These are phyloP conservation scores for Ceratobasidium sp. DNA, from an alignment of 1,284 basidiomycete species.

Conservation along the genomic window DNA sequence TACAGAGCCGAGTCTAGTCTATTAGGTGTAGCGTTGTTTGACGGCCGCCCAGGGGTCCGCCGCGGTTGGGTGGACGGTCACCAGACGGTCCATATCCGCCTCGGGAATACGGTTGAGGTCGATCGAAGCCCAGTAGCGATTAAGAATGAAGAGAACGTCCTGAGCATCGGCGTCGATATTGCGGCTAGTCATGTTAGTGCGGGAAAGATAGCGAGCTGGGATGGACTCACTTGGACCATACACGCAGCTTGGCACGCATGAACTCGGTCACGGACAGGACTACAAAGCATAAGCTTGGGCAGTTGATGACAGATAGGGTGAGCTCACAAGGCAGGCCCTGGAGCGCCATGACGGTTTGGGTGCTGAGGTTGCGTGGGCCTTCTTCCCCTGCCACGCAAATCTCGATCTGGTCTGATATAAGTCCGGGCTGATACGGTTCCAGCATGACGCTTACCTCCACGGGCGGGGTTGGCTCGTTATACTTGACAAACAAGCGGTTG, in stretches of 20 bases:
- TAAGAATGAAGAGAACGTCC: slow-evolving; percentile 73
- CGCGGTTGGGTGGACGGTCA: slow-evolving; percentile 60
- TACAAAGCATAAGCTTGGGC: slow-evolving; percentile 1
- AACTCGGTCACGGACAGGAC: slow-evolving; percentile 45
- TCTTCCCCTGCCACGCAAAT: slow-evolving; percentile 81
- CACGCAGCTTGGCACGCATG: slow-evolving; percentile 48
- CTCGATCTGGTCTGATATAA: slow-evolving; percentile 68
- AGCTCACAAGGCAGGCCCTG: slow-evolving; percentile 32
- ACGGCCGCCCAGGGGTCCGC: slow-evolving; percentile 25
- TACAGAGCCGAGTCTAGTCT: slow-evolving; percentile 29
- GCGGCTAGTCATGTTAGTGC: slow-evolving; percentile 19
- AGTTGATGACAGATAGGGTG: background rate
- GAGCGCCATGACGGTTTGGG: slow-evolving; percentile 39
- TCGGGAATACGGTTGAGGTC: slow-evolving; percentile 84
- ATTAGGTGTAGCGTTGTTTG: slow-evolving; percentile 33
- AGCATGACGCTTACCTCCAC: slow-evolving; percentile 47
- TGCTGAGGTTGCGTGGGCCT: slow-evolving; percentile 76
- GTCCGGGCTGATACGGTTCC: background rate
- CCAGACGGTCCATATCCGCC: slow-evolving; percentile 79
- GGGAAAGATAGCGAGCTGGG: slow-evolving; percentile 33
- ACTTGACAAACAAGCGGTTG: slow-evolving; percentile 58
- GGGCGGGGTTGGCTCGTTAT: slow-evolving; percentile 51
- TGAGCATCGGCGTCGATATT: slow-evolving; percentile 64
- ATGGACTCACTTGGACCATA: slow-evolving; percentile 74
- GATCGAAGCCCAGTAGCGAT: slow-evolving; percentile 77